These are phyloP conservation scores for Plasmodium coatneyi DNA, from an alignment of 169 alveolate species.

Conservation along the genomic window DNA sequence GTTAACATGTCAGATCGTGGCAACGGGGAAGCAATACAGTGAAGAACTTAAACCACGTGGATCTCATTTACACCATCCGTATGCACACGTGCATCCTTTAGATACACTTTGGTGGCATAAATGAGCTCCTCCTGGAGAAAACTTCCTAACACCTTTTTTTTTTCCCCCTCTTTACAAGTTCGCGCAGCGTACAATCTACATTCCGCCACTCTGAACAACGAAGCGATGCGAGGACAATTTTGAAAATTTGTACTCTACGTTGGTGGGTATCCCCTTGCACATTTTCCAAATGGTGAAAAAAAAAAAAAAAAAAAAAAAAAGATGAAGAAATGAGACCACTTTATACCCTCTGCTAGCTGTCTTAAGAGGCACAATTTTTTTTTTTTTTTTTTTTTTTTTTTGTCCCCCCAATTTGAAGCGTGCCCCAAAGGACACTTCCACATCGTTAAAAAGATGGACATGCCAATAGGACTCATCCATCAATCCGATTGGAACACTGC, in stretches of 20 bases:
- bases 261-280: neutral
- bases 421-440: neutral
- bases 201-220: neutral
- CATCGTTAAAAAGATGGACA: neutral
- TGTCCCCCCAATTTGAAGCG: neutral
- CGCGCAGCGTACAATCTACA: neutral
- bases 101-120: neutral
- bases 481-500: neutral
- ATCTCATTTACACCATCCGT: neutral
- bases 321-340: neutral
- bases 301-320: conserved; percentile 1
- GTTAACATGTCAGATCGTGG: neutral
- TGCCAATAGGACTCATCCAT: neutral
- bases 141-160: neutral
- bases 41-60: neutral
- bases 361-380: neutral
- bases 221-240: neutral
- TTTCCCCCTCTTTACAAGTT: neutral
- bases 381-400: neutral
- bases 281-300: neutral
- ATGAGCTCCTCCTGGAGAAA: neutral
- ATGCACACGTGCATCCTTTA: neutral
- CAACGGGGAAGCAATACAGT: neutral
- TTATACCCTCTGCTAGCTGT: neutral
- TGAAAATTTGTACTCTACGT: neutral